A percentile compares a stretch with the other conserved stretches of the same genome.
Conservation (phyloP, 2,329 filamentous ascomycete species). For the Xylariomycetidae sp. region DNA sequence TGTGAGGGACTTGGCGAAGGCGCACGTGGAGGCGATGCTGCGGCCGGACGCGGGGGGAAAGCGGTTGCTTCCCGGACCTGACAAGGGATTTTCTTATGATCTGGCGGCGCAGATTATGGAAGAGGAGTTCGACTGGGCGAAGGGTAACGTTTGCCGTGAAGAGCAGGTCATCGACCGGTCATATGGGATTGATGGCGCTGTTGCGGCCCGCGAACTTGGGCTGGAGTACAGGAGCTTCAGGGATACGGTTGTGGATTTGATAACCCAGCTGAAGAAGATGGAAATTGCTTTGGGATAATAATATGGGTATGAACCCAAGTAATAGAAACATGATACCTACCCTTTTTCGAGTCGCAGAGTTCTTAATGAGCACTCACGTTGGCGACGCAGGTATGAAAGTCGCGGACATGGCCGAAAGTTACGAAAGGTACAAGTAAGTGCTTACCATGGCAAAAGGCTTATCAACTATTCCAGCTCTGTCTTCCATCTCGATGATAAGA, state of each 20-base stretch:
- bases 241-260: slow-evolving; percentile 30
- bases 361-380: no score
- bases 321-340: no score
- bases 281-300: no score
- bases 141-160: slow-evolving; percentile 25
- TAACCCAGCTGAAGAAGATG: slow-evolving; percentile 3
- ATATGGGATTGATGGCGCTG: slow-evolving; percentile 38
- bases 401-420: no score
- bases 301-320: no score
- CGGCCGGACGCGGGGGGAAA: slow-evolving; percentile 31
- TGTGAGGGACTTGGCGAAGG: slow-evolving; percentile 39
- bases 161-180: slow-evolving; percentile 31
- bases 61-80: slow-evolving; percentile 35
- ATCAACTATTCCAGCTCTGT: no score
- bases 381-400: no score
- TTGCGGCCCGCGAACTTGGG: slow-evolving; percentile 34
- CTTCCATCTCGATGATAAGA: no score
- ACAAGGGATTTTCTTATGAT: slow-evolving; percentile 43
- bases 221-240: slow-evolving; percentile 30
- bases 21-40: slow-evolving; percentile 39
- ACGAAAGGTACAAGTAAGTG: no score
- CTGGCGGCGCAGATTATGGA: slow-evolving; percentile 38
- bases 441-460: no score
- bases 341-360: no score
- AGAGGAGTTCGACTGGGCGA: slow-evolving; percentile 34